Evolutionary conservation across 2,329 filamentous ascomycete genomes (phyloP), one percentile per base, ranked within the genome.

Genomic region (Leptodontidium sp.): DNA sequence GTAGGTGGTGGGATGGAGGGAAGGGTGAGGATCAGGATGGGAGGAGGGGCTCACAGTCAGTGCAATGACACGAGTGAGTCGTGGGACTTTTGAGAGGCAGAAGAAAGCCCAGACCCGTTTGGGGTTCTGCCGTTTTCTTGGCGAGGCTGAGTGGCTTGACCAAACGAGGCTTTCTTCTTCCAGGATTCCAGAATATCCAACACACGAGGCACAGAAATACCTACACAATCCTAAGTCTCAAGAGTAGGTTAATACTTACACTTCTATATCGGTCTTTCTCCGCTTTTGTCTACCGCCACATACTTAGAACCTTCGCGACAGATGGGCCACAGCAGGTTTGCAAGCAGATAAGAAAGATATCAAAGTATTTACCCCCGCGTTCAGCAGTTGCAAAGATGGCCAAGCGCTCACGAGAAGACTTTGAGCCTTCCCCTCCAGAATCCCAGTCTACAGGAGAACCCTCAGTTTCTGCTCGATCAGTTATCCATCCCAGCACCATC

Each of bases 391-490:
- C 68, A 49, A 77, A 73, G 66, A 90, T 90, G 88, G 82, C 83
- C 74, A 91, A 91, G 80, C 88, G 88, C 78, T 83, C 84, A 79
- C 83, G 86, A 79, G 81, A 82, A 79, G 82, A 82, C 72, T 85
- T 84, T 68, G 75, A 80, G 71, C 81, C 81, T 69, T 79, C 81
- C 38, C 79, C 80, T 73, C 77, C 79, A 74, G 79, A 80, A 64
- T 73, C 76, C 66, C 76, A 76, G 32, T 64, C 43, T 38, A 65
- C 65, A 71, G 70, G 59, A 71, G 67, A 70, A 38, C 53, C 70
- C 65, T 40, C 21, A 38, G 35, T 59, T 76, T 74, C 65, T 70
- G 76, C 68, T 79, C 47, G 61, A 49, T 29, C 70, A 57, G 64
- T 72, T 47, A 52, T 71, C 57, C 78, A 69, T 77, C 78, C 68